Evolutionary conservation across 106 monocot genomes (phyloP).

Genomic region (Posidonia australis): DNA sequence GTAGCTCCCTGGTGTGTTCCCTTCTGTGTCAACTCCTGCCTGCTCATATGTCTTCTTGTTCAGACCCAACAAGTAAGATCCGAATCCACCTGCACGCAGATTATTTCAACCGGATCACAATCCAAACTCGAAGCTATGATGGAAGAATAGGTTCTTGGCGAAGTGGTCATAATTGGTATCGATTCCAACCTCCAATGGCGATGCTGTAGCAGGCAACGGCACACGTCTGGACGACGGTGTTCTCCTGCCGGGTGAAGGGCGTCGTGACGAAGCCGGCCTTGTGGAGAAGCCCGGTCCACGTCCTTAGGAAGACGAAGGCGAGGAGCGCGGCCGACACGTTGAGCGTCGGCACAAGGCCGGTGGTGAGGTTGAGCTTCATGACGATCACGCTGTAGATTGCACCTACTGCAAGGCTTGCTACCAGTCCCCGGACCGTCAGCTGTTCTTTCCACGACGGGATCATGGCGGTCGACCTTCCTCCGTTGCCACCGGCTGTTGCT

Average conservation of each 20-base stretch:
- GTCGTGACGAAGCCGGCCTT: slow-evolving; percentile 10
- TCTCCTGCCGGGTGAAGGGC: slow-evolving; percentile 87
- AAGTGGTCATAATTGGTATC: neutral
- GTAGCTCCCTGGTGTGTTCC: slow-evolving; percentile 86
- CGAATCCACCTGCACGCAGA: slow-evolving; percentile 98
- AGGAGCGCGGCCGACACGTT: slow-evolving; percentile 27
- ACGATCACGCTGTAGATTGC: slow-evolving; percentile 25
- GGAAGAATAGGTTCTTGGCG: too few relatives aligned
- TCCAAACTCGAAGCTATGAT: too few relatives aligned
- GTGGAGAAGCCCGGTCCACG: slow-evolving; percentile 19
- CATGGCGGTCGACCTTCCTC: too few relatives aligned
- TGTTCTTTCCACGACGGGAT: slow-evolving; percentile 15
- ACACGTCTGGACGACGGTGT: slow-evolving; percentile 91
- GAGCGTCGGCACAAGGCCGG: slow-evolving; percentile 19
- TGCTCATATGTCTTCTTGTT: slow-evolving; percentile 87
- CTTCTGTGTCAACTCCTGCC: slow-evolving; percentile 79
- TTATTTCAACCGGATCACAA: too few relatives aligned
- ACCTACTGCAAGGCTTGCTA: slow-evolving; percentile 15
- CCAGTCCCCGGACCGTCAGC: slow-evolving; percentile 12
- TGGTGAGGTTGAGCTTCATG: slow-evolving; percentile 29
- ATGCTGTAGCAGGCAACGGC: slow-evolving; percentile 91
- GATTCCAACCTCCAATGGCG: slow-evolving; percentile 33
- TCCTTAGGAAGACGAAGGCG: slow-evolving; percentile 22
- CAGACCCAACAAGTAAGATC: slow-evolving; percentile 73
- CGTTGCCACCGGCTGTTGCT: too few relatives aligned